Evolutionary conservation across 2,329 filamentous ascomycete species (phyloP).

Genomic region (Botryosphaeria agaves): DNA sequence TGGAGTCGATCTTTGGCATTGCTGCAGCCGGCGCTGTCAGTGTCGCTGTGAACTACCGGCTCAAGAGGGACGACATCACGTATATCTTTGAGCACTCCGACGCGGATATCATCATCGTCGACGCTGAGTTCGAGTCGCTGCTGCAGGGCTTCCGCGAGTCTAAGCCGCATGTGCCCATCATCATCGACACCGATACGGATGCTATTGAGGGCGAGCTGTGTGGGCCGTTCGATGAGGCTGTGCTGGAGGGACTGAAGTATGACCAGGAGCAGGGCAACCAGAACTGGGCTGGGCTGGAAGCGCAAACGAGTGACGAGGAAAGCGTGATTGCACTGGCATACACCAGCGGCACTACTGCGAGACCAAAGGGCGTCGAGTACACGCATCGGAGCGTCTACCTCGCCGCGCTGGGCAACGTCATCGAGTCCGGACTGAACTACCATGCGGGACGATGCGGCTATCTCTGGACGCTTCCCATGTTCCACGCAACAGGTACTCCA

Average conservation of each 20-base stretch:
- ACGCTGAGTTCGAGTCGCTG: slow-evolving; percentile 59
- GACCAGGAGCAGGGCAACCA: slow-evolving; percentile 47
- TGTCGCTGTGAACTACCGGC: slow-evolving; percentile 55
- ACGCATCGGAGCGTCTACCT: slow-evolving; percentile 81
- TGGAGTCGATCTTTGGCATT: slow-evolving; percentile 80
- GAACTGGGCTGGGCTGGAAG: slow-evolving; percentile 63
- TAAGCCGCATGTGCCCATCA: slow-evolving; percentile 47
- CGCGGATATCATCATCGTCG: slow-evolving; percentile 73
- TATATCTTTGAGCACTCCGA: slow-evolving; percentile 86
- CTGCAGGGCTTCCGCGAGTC: slow-evolving; percentile 46
- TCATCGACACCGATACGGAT: slow-evolving; percentile 77
- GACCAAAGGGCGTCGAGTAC: slow-evolving; percentile 83
- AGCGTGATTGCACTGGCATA: slow-evolving; percentile 76
- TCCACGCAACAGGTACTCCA: slow-evolving; percentile 37
- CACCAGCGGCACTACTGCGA: slow-evolving; percentile 82
- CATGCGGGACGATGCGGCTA: slow-evolving; percentile 52
- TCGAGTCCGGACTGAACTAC: slow-evolving; percentile 73
- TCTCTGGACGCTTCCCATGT: slow-evolving; percentile 88
- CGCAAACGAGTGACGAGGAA: slow-evolving; percentile 58
- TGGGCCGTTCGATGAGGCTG: slow-evolving; percentile 68
- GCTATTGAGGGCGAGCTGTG: slow-evolving; percentile 52
- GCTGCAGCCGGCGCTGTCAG: slow-evolving; percentile 65
- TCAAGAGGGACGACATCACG: slow-evolving; percentile 69
- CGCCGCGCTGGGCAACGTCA: slow-evolving; percentile 65
- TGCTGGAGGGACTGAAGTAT: slow-evolving; percentile 60